Evolutionary conservation across 1,284 basidiomycete species (phyloP).

Genomic region (Trametes sp.): DNA sequence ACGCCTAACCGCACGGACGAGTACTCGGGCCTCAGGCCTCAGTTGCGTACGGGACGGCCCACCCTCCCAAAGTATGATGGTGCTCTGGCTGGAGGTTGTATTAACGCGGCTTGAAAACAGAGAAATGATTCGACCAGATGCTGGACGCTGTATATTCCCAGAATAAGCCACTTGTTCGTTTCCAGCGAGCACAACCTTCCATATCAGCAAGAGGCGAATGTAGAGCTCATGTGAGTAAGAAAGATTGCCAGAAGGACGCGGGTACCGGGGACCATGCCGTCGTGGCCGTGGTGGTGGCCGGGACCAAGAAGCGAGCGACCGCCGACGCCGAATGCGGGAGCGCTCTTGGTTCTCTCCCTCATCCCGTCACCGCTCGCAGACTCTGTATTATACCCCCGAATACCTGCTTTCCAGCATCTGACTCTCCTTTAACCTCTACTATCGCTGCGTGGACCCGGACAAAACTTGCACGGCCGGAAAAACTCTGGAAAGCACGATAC

Average conservation of each 20-base stretch:
- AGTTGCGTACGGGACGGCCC: no score
- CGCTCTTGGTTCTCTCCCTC: slow-evolving; percentile 27
- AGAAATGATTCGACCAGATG: no score
- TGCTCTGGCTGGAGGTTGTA: no score
- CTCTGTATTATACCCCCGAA: slow-evolving; percentile 31
- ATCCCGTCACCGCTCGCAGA: slow-evolving; percentile 16
- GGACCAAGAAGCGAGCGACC: slow-evolving; percentile 13
- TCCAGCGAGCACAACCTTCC: no score
- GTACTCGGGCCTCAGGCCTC: no score
- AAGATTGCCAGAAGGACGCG: neutral
- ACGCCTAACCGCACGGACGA: no score
- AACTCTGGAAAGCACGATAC: slow-evolving; percentile 19
- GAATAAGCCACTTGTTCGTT: no score
- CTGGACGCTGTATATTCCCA: no score
- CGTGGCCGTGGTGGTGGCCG: slow-evolving; percentile 11
- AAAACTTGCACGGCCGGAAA: neutral
- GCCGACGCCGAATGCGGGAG: slow-evolving; percentile 6
- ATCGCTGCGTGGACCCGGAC: slow-evolving; percentile 4
- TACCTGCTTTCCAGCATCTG: slow-evolving; percentile 17
- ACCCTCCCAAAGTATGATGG: no score
- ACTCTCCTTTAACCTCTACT: slow-evolving; percentile 12
- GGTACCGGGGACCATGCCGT: neutral
- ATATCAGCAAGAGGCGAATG: neutral
- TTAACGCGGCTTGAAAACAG: no score
- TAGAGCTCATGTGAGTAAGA: neutral